Conservation (phyloP, 352 stramenopile genomes). For the Pythium rhizo-oryzae region DNA sequence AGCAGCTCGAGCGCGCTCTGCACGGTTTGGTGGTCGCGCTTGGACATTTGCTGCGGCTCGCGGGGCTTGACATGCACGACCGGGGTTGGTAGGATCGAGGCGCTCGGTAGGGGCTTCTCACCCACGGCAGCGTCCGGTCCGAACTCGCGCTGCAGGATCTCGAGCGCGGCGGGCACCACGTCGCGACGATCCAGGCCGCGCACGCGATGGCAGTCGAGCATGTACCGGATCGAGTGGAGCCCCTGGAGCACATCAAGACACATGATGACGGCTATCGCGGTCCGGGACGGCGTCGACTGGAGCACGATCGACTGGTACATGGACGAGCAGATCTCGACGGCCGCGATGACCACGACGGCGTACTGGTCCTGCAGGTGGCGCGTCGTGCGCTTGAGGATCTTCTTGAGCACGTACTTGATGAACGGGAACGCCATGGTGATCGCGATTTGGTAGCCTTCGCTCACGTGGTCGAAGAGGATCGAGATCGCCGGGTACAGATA, state of each 20-base stretch:
- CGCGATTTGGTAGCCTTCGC: neutral
- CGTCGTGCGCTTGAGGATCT: neutral
- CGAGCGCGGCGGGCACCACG: neutral
- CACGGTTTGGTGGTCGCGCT: neutral
- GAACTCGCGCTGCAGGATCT: neutral
- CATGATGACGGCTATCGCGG: constrained; percentile 21
- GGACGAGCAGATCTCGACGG: constrained; percentile 9
- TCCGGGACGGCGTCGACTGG: constrained; percentile 18
- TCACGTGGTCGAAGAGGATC: constrained; percentile 8
- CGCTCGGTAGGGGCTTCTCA: neutral
- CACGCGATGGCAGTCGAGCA: constrained; percentile 6
- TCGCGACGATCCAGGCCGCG: neutral
- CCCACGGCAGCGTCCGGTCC: no score
- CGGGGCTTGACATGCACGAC: neutral
- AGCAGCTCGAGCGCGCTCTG: neutral
- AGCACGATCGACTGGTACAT: constrained; percentile 30
- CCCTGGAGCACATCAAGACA: constrained; percentile 21
- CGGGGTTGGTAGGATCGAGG: neutral
- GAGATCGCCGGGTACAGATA: constrained; percentile 24
- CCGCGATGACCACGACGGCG: neutral
- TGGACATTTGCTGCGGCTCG: neutral
- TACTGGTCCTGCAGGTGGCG: neutral
- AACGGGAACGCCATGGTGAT: constrained; percentile 18
- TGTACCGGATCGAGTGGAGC: neutral
- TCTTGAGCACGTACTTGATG: constrained; percentile 1